Conservation (phyloP, 768 basidiomycete genomes). For the Porphyrellus cyaneotinctus region DNA sequence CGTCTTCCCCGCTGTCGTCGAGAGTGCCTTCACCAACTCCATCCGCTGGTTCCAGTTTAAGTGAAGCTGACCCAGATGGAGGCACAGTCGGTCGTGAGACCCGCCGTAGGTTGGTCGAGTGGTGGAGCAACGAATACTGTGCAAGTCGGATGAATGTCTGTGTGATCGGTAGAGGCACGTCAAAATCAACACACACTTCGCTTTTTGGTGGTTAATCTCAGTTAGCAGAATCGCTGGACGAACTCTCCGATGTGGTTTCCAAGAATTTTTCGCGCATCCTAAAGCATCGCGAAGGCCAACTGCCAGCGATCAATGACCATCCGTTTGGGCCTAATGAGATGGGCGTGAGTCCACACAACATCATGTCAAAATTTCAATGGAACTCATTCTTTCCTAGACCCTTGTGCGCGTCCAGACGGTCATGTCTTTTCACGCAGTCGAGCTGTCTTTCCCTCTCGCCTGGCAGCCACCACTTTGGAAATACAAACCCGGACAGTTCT, state of each 20-base stretch:
- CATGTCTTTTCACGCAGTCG: conserved; percentile 80
- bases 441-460: conserved; percentile 75
- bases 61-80: conserved; percentile 68
- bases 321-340: conserved; percentile 70
- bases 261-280: conserved; percentile 67
- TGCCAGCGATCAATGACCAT: conserved; percentile 65
- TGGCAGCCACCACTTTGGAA: conserved; percentile 72
- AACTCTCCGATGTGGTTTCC: conserved; percentile 58
- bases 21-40: conserved; percentile 56
- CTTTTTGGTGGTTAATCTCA: background rate
- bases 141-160: conserved; percentile 79
- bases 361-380: conserved; percentile 5
- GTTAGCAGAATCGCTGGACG: conserved; percentile 66
- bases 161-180: conserved; percentile 71
- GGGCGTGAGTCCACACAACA: conserved; percentile 49
- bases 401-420: conserved; percentile 85
- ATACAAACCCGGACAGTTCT: conserved; percentile 70
- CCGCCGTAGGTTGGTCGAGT: conserved; percentile 72
- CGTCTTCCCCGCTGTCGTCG: conserved; percentile 48
- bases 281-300: conserved; percentile 57
- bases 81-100: conserved; percentile 77
- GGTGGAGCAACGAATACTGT: conserved; percentile 81
- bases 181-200: background rate
- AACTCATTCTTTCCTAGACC: conserved; percentile 43
- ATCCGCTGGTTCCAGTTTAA: conserved; percentile 48